Percentiles rank a stretch among this genome's conserved stretches.
These are phyloP conservation scores for Rhododendron vialii DNA, from an alignment of 148 eudicot species.

Conservation along the genomic window DNA sequence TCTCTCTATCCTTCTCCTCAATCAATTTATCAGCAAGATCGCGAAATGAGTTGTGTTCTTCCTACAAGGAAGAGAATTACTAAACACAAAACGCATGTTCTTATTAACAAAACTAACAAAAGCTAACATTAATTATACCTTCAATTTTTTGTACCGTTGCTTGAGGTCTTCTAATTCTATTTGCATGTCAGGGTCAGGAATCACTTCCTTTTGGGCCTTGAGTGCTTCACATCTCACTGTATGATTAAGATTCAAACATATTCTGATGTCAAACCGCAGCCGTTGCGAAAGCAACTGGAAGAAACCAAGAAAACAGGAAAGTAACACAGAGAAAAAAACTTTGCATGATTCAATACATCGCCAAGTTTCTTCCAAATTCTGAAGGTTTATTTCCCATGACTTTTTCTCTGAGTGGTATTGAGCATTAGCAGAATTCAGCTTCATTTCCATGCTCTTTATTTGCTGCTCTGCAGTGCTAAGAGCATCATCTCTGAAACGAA, in stretches of 20 bases:
- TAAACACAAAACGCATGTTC: conserved; percentile 8
- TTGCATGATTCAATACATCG: conserved; percentile 40
- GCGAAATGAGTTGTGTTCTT: conserved; percentile 84
- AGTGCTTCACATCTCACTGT: conserved; percentile 78
- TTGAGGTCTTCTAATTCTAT: conserved; percentile 68
- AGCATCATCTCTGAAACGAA: conserved; percentile 64
- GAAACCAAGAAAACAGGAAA: not conserved
- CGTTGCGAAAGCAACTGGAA: not conserved
- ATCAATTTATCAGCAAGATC: conserved; percentile 97
- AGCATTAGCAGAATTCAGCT: conserved; percentile 56
- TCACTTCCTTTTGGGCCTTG: conserved; percentile 54
- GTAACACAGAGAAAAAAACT: conserved; percentile 3
- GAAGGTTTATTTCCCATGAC: conserved; percentile 66
- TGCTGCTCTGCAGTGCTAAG: conserved; percentile 54
- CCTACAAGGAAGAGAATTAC: conserved; percentile 41
- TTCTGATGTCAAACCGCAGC: not conserved
- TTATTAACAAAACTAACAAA: conserved; percentile 10
- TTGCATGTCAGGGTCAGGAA: conserved; percentile 39
- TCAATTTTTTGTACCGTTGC: conserved; percentile 47
- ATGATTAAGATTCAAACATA: conserved; percentile 10
- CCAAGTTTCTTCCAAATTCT: conserved; percentile 90
- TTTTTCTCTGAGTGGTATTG: conserved; percentile 58
- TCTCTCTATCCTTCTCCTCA: conserved; percentile 92
- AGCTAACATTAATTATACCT: conserved; percentile 34
- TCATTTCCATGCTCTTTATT: conserved; percentile 67